Evolutionary conservation across 345 rosid species (phyloP).

Genomic region (Conringia planisiliqua): DNA sequence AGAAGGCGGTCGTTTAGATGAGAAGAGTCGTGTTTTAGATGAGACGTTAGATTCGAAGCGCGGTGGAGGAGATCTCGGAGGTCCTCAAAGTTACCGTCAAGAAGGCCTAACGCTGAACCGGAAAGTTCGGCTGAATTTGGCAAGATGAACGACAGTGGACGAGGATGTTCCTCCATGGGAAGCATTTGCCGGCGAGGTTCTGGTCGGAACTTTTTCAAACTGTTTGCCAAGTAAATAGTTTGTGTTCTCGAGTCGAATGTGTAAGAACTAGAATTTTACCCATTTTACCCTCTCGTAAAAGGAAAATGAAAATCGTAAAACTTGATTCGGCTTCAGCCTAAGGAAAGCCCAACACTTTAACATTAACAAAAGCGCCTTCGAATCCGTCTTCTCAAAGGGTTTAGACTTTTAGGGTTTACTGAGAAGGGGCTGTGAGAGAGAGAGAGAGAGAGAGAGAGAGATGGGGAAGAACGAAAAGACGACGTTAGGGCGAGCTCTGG

Average conservation of each 20-base stretch:
- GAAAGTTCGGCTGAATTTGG: slow-evolving; percentile 40
- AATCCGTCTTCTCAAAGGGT: not conserved
- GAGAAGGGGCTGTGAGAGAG: not conserved
- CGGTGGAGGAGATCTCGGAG: slow-evolving; percentile 37
- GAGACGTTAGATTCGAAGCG: slow-evolving; percentile 40
- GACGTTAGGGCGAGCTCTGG: slow-evolving; percentile 69
- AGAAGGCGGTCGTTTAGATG: slow-evolving; percentile 38
- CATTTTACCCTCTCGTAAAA: not conserved
- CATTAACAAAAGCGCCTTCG: not conserved
- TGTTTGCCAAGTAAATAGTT: not conserved
- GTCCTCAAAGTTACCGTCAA: slow-evolving; percentile 46
- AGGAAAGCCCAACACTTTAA: slow-evolving; percentile 2
- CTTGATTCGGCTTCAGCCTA: slow-evolving; percentile 10
- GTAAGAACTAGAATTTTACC: not conserved
- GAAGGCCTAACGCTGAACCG: slow-evolving; percentile 24
- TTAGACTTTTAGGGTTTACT: slow-evolving; percentile 20
- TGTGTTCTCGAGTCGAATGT: not conserved
- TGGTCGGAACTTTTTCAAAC: not conserved
- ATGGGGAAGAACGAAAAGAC: slow-evolving; percentile 89
- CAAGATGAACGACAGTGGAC: slow-evolving; percentile 25
- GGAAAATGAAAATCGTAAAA: not conserved
- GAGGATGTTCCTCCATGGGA: slow-evolving; percentile 31
- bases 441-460: not conserved
- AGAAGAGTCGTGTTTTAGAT: slow-evolving; percentile 32
- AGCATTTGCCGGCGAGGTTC: slow-evolving; percentile 16